Conservation (phyloP, 129 eudicot species). For the Glebionis coronaria region DNA sequence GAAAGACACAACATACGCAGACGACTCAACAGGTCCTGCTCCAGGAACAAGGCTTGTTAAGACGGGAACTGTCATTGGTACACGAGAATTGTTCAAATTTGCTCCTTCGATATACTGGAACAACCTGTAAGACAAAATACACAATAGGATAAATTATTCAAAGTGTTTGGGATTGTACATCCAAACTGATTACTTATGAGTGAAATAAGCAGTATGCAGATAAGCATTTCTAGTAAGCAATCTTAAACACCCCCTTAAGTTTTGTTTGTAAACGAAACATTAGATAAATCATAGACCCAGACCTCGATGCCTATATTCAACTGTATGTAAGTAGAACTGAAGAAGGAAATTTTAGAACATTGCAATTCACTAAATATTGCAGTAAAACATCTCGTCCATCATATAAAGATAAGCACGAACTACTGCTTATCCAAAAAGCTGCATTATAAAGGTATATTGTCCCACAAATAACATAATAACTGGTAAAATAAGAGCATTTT, state of each 20-base stretch:
- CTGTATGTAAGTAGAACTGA: not conserved
- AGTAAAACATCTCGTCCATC: too few species aligned
- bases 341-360: not conserved
- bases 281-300: too few species aligned
- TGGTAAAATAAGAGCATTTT: too few species aligned
- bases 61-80: slow-evolving; percentile 69
- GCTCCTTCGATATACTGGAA: slow-evolving; percentile 90
- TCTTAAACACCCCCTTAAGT: too few species aligned
- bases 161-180: not conserved
- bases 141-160: not conserved
- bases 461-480: too few species aligned
- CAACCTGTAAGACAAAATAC: slow-evolving; percentile 39
- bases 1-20: slow-evolving; percentile 59
- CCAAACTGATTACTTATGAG: too few species aligned
- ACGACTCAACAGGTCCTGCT: slow-evolving; percentile 77
- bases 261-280: too few species aligned
- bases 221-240: too few species aligned
- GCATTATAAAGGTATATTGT: too few species aligned
- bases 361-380: too few species aligned
- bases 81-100: slow-evolving; percentile 72
- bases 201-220: not conserved
- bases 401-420: not conserved
- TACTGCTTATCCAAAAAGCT: not conserved
- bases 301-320: too few species aligned
- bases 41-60: slow-evolving; percentile 72